Evolutionary conservation across 2,329 filamentous ascomycete genomes (phyloP), one percentile per base, ranked within the genome.

Genomic region (Penicillium sp.): DNA sequence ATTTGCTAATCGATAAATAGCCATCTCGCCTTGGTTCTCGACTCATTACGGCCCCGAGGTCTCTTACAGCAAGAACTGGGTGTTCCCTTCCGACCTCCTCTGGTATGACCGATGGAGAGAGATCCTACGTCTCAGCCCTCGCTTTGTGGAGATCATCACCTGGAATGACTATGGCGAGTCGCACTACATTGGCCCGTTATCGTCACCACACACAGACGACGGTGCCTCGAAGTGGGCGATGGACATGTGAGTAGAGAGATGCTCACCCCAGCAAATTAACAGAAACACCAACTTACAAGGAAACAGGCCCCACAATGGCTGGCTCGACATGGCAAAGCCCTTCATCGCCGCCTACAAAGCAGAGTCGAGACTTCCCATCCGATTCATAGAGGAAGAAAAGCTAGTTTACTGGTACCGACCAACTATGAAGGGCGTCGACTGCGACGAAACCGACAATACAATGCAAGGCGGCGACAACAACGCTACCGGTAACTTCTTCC

Each of bases 381-480:
- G 60, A 15, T 78, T 78, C 69, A 79, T 83, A 61, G 69, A 71
- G 37, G 69, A 76, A 12, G 82, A 85, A 23, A 75, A 81, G 67
- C 67, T 84, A 15, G 70, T 82, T 33, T 84, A 84, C 73, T 85
- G 82, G 82, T 84, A 83, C 69, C 77, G 82, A 1, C 81, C 81
- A 2, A 82, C 78, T 1, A 76, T 77, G 1, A 78, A 75, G 59
- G 58, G 62, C 12, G 64, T 81, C 35, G 66, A 82, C 66, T 84
- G 82, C 67, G 80, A 82, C 57, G 67, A 77, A 6, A 84, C 82
- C 15, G 82, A 84, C 63, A 83, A 79, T 1, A 82, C 80, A 0
- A 75, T 78, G 61, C 58, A 68, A 29, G 75, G 71, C 21, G 69
- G 70, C 12, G 75, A 78, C 33, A 75, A 79, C 63, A 80, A 81